A percentile compares a stretch with the other conserved stretches of the same genome.
Conservation (phyloP, 768 basidiomycete genomes). For the Lepiota subincarnata region DNA sequence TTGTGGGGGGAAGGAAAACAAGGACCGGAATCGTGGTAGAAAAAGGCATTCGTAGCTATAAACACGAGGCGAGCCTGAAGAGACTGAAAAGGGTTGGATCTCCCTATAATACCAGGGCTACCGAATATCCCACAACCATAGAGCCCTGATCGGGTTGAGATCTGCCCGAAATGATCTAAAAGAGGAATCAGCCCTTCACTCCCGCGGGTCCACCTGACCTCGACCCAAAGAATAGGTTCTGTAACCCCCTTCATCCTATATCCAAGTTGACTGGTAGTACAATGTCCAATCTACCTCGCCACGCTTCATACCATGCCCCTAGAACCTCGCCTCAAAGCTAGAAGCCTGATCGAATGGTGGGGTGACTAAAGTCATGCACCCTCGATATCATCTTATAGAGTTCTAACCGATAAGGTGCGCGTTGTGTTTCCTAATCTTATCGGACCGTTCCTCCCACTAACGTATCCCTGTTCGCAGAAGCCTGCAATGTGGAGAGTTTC, state of each 20-base stretch:
- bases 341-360: constrained; percentile 9
- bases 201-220: constrained; percentile 4
- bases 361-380: neutral
- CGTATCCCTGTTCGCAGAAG: neutral
- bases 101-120: constrained; percentile 1
- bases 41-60: constrained; percentile 24
- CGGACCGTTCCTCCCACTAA: neutral
- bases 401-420: constrained; percentile 16
- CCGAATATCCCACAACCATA: constrained; percentile 18
- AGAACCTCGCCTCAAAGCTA: constrained; percentile 9
- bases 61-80: constrained; percentile 25
- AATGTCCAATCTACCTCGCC: neutral
- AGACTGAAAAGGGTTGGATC: constrained; percentile 23
- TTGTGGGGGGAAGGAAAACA: constrained; percentile 18
- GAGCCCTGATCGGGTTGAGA: constrained; percentile 28
- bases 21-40: constrained; percentile 18
- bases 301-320: neutral
- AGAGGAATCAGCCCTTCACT: constrained; percentile 11
- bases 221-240: neutral
- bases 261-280: neutral
- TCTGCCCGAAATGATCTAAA: constrained; percentile 20
- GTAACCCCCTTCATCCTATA: neutral
- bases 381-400: constrained; percentile 6
- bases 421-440: constrained; percentile 15
- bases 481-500: neutral